Evolutionary conservation across 768 basidiomycete genomes (phyloP), one percentile per base, ranked within the genome.

Genomic region (Boletus fagicola): DNA sequence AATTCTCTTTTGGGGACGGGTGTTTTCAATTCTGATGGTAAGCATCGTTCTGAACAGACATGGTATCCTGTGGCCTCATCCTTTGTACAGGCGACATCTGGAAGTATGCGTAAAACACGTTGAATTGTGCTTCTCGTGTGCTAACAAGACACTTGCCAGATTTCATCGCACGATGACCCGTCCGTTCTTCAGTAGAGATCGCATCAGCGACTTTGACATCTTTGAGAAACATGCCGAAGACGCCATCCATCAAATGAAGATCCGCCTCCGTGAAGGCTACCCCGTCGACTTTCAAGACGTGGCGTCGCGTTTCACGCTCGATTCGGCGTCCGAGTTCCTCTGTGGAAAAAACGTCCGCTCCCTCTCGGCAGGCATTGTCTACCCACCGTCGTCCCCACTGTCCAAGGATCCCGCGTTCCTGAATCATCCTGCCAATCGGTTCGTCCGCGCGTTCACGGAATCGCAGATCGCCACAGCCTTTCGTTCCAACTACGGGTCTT

Each of bases 281-380:
- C 68, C 76, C 5, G 63, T 81, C 38, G 77, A 81, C 60, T 72
- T 78, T 57, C 75, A 80, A 62, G 80, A 78, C 47, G 60, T 78
- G 51, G 68, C 69, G 2, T 71, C 70, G 1, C 73, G 78, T 3
- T 83, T 83, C 66, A 82, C 83, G 1, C 67, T 86, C 35, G 84
- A 86, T 62, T 82, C 81, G 0, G 81, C 82, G 0, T 79, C 82
- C 0, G 80, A 81, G 26, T 84, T 85, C 62, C 74, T 84, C 11
- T 82, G 83, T 56, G 80, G 83, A 31, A 65, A 66, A 16, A 65
- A 73, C 20, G 77, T 76, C 11, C 31, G 72, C 38, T 72, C 72
- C 0, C 68, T 78, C 33, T 66, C 71, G 0, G 75, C 75, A 13
- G 75, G 76, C 16, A 74, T 81, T 38, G 58, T 61, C 33, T 77